Percentiles rank a stretch among this genome's conserved stretches.
Conservation (phyloP, 1,139 yeast species). For the Sugiyamaella castrensis region DNA sequence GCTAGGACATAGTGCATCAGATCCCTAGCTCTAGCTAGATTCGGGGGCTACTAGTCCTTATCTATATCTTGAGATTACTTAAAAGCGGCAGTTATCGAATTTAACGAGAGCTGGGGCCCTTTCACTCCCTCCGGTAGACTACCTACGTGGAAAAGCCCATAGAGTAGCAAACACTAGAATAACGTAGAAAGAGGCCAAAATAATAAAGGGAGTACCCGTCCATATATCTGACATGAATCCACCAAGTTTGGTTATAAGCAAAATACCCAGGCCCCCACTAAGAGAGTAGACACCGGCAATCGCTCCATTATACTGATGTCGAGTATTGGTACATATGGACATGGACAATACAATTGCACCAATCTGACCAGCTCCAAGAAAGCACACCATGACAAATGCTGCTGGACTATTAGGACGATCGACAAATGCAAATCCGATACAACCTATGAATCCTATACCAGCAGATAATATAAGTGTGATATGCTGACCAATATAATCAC, state of each 20-base stretch:
- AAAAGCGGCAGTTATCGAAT: too few relatives aligned
- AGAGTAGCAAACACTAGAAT: conserved; percentile 35
- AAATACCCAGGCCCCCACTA: conserved; percentile 67
- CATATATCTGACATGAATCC: conserved; percentile 58
- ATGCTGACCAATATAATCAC: conserved; percentile 51
- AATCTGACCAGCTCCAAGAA: conserved; percentile 52
- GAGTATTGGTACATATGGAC: conserved; percentile 45
- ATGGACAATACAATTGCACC: conserved; percentile 56
- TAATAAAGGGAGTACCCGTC: conserved; percentile 58
- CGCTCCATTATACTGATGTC: conserved; percentile 52
- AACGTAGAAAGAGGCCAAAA: conserved; percentile 49
- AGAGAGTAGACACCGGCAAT: conserved; percentile 67
- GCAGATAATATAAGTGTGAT: conserved; percentile 39
- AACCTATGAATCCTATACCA: conserved; percentile 40
- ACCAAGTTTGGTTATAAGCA: conserved; percentile 57
- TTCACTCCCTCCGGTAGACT: too few relatives aligned
- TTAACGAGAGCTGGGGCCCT: too few relatives aligned
- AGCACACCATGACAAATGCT: conserved; percentile 39
- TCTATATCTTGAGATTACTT: too few relatives aligned
- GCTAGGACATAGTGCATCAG: too few relatives aligned
- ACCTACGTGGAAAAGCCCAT: conserved; percentile 15
- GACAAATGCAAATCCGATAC: conserved; percentile 38
- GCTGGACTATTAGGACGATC: conserved; percentile 37
- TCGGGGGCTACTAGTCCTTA: too few relatives aligned
- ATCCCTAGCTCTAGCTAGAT: too few relatives aligned